A percentile compares a stretch with the other conserved stretches of the same genome.
phyloP scores from a whole-genome alignment of 108 stramenopile genomes.

The Pseudonitzschia multistriata region DNA sequence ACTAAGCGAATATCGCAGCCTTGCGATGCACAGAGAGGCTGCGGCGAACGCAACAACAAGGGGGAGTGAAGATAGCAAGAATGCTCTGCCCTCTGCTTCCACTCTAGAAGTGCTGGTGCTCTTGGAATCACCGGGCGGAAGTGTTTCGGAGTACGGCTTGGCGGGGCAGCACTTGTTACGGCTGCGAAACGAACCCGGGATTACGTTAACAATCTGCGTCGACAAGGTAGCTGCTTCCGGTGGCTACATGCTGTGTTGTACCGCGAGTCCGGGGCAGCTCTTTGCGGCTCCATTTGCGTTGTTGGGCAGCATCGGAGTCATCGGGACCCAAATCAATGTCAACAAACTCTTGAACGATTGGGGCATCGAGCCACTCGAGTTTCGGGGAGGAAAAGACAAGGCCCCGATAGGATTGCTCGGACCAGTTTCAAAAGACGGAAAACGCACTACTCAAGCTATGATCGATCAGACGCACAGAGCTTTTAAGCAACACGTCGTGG shows the following conservation, averaged over 20 bases:
- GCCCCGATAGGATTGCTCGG: conserved; percentile 75
- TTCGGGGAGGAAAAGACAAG: conserved; percentile 78
- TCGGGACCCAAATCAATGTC: conserved; percentile 68
- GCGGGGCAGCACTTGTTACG: conserved; percentile 70
- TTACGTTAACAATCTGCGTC: conserved; percentile 70
- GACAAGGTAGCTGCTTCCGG: conserved; percentile 66
- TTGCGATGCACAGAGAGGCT: conserved; percentile 11
- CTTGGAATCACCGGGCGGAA: conserved; percentile 78
- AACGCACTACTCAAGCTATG: conserved; percentile 60
- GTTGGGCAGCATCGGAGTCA: conserved; percentile 77
- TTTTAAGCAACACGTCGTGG: conserved; percentile 67
- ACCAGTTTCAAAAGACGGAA: conserved; percentile 72
- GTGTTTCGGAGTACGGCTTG: conserved; percentile 68
- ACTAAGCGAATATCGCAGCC: conserved; percentile 27
- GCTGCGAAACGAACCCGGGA: conserved; percentile 54
- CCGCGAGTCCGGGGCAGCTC: conserved; percentile 62
- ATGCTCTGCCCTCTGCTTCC: neutral
- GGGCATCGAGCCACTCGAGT: conserved; percentile 65
- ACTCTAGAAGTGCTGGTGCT: conserved; percentile 65
- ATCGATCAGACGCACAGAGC: conserved; percentile 72
- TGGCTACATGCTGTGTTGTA: conserved; percentile 84
- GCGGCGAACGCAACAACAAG: conserved; percentile 2
- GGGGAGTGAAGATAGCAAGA: neutral
- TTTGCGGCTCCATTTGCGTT: conserved; percentile 81
- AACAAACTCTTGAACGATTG: conserved; percentile 59